These are phyloP conservation scores for Lathyrus aphaca DNA, from an alignment of 306 rosid genomes.

Conservation along the genomic window DNA sequence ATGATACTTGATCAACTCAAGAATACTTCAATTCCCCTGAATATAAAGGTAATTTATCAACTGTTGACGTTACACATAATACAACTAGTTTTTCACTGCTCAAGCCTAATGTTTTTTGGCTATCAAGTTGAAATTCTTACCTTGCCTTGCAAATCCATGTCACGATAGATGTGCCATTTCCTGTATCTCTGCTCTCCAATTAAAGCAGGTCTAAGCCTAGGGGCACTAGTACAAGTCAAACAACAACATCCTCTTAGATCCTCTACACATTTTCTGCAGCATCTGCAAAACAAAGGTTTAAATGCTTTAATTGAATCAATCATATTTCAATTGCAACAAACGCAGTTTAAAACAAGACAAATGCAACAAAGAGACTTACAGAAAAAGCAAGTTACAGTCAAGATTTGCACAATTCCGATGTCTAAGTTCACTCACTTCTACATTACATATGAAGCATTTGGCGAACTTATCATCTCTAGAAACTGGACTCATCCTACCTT, in stretches of 20 bases:
- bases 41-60: too few species aligned
- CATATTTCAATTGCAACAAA: too few species aligned
- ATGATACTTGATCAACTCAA: background rate
- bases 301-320: conserved; percentile 19
- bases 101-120: too few species aligned
- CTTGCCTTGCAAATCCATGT: conserved; percentile 46
- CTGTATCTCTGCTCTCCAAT: conserved; percentile 64
- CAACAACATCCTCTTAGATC: conserved; percentile 81
- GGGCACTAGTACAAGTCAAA: conserved; percentile 69
- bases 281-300: conserved; percentile 54
- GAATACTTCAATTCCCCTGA: background rate
- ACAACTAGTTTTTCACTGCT: too few species aligned
- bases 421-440: conserved; percentile 67
- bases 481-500: conserved; percentile 43
- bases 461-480: conserved; percentile 60
- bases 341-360: background rate
- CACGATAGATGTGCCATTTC: conserved; percentile 86
- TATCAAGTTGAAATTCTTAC: conserved; percentile 28
- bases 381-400: conserved; percentile 86
- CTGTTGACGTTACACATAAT: too few species aligned
- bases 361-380: conserved; percentile 60
- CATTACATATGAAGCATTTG: conserved; percentile 69
- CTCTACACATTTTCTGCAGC: conserved; percentile 67
- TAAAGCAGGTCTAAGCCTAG: conserved; percentile 82
- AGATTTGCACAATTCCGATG: conserved; percentile 94